A percentile compares a stretch with the other conserved stretches of the same genome.
Evolutionary conservation across 1,284 basidiomycete species (phyloP).

Genomic region (Sanghuangporus sanghuang): DNA sequence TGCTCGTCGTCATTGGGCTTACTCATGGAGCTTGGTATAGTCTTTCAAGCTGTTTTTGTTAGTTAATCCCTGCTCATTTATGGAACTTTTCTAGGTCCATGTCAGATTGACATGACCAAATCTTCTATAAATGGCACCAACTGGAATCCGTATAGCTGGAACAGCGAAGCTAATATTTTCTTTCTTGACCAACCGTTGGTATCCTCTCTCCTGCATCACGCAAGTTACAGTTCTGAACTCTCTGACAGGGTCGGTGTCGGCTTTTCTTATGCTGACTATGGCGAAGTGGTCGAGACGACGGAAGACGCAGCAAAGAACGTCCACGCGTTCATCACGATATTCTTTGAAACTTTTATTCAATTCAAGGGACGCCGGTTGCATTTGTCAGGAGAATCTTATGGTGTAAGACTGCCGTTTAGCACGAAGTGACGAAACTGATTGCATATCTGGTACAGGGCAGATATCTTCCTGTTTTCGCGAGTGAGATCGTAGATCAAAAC

Average conservation of each 20-base stretch:
- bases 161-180: conserved; percentile 61
- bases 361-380: conserved; percentile 62
- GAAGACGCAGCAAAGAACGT: conserved; percentile 72
- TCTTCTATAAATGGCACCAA: conserved; percentile 37
- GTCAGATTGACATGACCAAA: conserved; percentile 19
- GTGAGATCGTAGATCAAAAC: conserved; percentile 76
- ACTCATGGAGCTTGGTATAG: conserved; percentile 59
- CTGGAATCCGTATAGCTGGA: conserved; percentile 65
- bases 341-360: conserved; percentile 71
- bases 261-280: conserved; percentile 55
- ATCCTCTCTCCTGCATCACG: neutral
- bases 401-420: conserved; percentile 29
- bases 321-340: conserved; percentile 67
- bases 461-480: conserved; percentile 78
- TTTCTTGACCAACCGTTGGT: conserved; percentile 59
- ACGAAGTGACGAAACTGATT: neutral
- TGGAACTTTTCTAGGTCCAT: conserved; percentile 18
- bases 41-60: neutral
- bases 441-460: conserved; percentile 45
- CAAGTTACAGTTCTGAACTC: conserved; percentile 21
- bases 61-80: neutral
- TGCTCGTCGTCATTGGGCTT: conserved; percentile 62
- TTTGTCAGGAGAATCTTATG: conserved; percentile 68
- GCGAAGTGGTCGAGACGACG: conserved; percentile 54
- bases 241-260: conserved; percentile 55